Conservation (phyloP, 352 stramenopile species). For the Pythium oligandrum region DNA sequence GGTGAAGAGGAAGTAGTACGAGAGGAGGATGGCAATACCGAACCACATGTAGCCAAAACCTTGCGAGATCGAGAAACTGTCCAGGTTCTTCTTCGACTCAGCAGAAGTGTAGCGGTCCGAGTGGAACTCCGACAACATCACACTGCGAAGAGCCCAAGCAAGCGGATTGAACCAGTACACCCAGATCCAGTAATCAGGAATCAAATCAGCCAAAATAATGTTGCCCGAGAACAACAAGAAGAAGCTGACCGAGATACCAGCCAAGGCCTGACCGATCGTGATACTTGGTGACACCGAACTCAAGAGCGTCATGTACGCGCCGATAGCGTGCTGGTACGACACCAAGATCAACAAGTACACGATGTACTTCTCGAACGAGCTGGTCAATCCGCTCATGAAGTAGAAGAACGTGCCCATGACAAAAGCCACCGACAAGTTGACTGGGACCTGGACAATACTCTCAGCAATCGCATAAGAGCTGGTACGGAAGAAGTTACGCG, state of each 20-base stretch:
- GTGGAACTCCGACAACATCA: slow-evolving; percentile 66
- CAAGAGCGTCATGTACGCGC: slow-evolving; percentile 59
- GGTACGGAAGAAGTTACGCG: slow-evolving; percentile 88
- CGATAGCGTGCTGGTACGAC: slow-evolving; percentile 68
- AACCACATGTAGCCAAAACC: slow-evolving; percentile 44
- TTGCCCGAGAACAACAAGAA: slow-evolving; percentile 71
- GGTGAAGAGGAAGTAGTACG: slow-evolving; percentile 59
- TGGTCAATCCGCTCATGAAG: slow-evolving; percentile 83
- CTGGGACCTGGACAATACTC: slow-evolving; percentile 46
- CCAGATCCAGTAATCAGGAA: slow-evolving; percentile 72
- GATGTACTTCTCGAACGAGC: slow-evolving; percentile 61
- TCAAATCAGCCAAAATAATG: slow-evolving; percentile 60
- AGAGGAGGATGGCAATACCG: slow-evolving; percentile 32
- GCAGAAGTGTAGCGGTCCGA: slow-evolving; percentile 26
- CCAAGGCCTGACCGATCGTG: slow-evolving; percentile 39
- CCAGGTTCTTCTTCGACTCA: slow-evolving; percentile 9
- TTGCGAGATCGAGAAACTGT: slow-evolving; percentile 39
- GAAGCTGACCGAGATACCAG: slow-evolving; percentile 48
- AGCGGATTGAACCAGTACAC: slow-evolving; percentile 77
- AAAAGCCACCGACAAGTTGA: slow-evolving; percentile 61
- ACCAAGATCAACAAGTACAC: slow-evolving; percentile 75
- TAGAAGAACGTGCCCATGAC: slow-evolving; percentile 77
- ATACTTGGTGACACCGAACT: slow-evolving; percentile 50
- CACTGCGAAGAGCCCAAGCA: slow-evolving; percentile 41
- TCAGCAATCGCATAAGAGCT: slow-evolving; percentile 74